A percentile compares a stretch with the other conserved stretches of the same genome.
These are phyloP conservation scores for Botrytis fragariae DNA, from an alignment of 2,329 filamentous ascomycete species.

Conservation along the genomic window DNA sequence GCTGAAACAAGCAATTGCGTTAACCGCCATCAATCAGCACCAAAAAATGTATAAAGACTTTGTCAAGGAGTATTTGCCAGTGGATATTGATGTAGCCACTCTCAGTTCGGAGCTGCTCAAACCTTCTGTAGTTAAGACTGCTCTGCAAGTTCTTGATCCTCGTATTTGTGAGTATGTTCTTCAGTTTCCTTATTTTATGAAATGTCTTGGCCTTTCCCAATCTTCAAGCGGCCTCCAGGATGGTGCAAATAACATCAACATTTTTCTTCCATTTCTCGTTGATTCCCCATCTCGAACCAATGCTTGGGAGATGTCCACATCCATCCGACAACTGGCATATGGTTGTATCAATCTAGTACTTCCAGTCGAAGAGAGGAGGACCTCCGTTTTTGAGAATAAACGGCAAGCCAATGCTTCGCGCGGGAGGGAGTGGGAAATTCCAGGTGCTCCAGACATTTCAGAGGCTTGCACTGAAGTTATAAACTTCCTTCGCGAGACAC, in stretches of 20 bases:
- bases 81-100: conserved; percentile 3
- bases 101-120: neutral
- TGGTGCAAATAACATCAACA: conserved; percentile 33
- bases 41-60: conserved; percentile 30
- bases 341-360: conserved; percentile 46
- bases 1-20: conserved; percentile 27
- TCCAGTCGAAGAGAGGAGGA: conserved; percentile 27
- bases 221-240: neutral
- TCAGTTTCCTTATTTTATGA: conserved; percentile 39
- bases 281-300: conserved; percentile 55
- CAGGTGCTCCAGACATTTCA: conserved; percentile 27
- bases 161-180: conserved; percentile 51
- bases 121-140: neutral
- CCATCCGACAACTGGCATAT: conserved; percentile 54
- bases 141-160: conserved; percentile 43
- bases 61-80: conserved; percentile 29
- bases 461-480: conserved; percentile 30
- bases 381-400: conserved; percentile 35
- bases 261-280: conserved; percentile 65
- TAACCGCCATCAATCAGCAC: conserved; percentile 25
- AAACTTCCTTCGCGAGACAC: conserved; percentile 23
- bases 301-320: conserved; percentile 54
- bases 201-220: conserved; percentile 28
- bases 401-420: conserved; percentile 31
- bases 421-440: conserved; percentile 34